Evolutionary conservation across 345 rosid species (phyloP).

Genomic region (Laguncularia racemosa): DNA sequence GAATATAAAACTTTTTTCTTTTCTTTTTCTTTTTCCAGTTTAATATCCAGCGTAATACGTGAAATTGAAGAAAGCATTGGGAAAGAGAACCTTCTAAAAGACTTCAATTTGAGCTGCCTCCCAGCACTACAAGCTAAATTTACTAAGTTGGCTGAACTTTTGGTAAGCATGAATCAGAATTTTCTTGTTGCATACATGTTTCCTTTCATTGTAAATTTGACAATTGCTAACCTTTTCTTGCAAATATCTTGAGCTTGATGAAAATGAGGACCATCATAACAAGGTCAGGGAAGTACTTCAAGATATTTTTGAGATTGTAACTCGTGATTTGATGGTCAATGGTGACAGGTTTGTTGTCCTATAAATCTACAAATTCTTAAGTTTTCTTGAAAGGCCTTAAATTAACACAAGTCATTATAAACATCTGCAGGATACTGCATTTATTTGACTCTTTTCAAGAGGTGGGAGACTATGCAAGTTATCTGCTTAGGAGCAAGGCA

Average conservation of each 20-base stretch:
- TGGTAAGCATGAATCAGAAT: constrained; percentile 41
- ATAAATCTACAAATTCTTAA: constrained; percentile 7
- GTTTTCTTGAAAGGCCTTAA: constrained; percentile 4
- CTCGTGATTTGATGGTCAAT: constrained; percentile 75
- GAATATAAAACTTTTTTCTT: not conserved
- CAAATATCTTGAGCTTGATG: constrained; percentile 38
- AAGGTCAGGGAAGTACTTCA: constrained; percentile 80
- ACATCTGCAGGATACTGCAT: constrained; percentile 44
- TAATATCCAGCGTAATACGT: constrained; percentile 40
- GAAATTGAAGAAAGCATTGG: constrained; percentile 73
- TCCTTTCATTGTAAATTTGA: too few species aligned
- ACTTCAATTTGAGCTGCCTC: constrained; percentile 70
- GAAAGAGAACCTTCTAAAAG: constrained; percentile 56
- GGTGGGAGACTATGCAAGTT: constrained; percentile 26
- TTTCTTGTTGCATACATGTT: constrained; percentile 6
- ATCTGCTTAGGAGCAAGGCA: constrained; percentile 42
- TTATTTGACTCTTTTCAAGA: constrained; percentile 27
- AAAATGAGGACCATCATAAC: constrained; percentile 39
- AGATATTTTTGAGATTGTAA: constrained; percentile 84
- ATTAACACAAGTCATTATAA: not conserved
- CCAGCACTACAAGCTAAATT: constrained; percentile 56
- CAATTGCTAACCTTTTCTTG: constrained; percentile 1
- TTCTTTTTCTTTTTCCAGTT: constrained; percentile 28
- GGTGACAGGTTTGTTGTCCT: constrained; percentile 52
- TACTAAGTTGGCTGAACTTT: constrained; percentile 62